Evolutionary conservation across 176 grass and related monocot species (phyloP), one percentile per base, ranked within the genome.

Genomic region (Musa acuminata): DNA sequence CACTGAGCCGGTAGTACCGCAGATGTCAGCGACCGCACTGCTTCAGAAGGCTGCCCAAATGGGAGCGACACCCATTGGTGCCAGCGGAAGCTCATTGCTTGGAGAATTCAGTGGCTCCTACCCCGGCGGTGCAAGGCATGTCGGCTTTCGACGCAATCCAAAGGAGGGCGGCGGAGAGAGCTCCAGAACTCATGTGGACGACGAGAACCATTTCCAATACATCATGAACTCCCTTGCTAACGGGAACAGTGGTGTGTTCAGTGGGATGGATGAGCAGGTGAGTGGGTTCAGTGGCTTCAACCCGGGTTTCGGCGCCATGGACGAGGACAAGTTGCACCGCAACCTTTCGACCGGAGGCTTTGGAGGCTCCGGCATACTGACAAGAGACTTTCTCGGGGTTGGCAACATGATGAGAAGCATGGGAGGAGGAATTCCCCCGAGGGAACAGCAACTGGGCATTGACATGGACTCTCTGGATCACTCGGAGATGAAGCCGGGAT

Each of bases 11-110:
- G 51, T 13, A 0, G 22, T 73, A 14, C 71, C 20, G 9, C 71
- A 73, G 71, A 73, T 73, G 71, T 73, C 71, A n/a, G 71, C 71
- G 51, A 73, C 71, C 51, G 71, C 71, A 25, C 71, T 73, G n/a
- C 71, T 73, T 73, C 71, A 73, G 52, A 73, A 73, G 50, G 71
- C 71, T 9, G 71, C 52, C 51, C 71, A 73, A 27, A 73, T 73
- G 52, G 71, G 71, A 7, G 22, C 52, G 12, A 73, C 71, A 23
- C 24, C 52, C 11, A 73, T 51, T 16, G 20, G 52, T 21, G 71
- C 26, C 67, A 50, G 14, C 35, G 67, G 71, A n/a, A 25, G 21
- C 13, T 55, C 71, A 3, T 16, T 73, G 52, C 51, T 73, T 25
- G 24, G 71, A 73, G 71, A 52, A 53, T 73, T 73, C 21, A 52